Percentiles rank a stretch among this genome's conserved stretches.
phyloP scores from a whole-genome alignment of 345 rosid genomes.

The Linum usitatissimum region DNA sequence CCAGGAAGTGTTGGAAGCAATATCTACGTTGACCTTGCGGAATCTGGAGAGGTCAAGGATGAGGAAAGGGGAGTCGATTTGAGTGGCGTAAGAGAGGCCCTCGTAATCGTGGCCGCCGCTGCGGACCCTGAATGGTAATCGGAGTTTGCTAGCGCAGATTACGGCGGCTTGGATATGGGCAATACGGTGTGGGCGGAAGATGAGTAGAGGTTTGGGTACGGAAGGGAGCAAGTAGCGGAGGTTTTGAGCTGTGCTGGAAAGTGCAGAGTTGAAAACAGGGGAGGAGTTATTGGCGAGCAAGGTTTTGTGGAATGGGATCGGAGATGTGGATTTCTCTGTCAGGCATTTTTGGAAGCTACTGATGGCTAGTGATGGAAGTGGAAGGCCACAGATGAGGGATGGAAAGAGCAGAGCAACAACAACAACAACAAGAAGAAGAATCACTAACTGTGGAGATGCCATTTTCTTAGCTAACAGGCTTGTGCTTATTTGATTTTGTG shows the following conservation, averaged over 20 bases:
- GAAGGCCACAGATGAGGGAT: neutral
- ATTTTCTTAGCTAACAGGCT: neutral
- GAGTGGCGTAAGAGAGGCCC: constrained; percentile 2
- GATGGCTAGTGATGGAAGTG: constrained; percentile 1
- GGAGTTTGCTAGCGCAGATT: constrained; percentile 11
- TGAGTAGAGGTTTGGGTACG: constrained; percentile 18
- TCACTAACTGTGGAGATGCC: neutral
- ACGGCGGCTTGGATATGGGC: constrained; percentile 23
- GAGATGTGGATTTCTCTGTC: neutral
- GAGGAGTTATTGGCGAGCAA: constrained; percentile 13
- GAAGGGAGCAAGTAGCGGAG: constrained; percentile 19
- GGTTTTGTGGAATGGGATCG: constrained; percentile 15
- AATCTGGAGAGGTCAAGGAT: constrained; percentile 41
- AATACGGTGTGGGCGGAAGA: constrained; percentile 19
- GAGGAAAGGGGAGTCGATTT: constrained; percentile 35
- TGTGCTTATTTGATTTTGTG: too few species aligned
- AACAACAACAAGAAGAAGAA: neutral
- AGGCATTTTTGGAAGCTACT: constrained; percentile 17
- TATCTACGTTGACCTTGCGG: constrained; percentile 32
- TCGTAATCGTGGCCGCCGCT: constrained; percentile 13
- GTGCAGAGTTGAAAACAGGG: constrained; percentile 8
- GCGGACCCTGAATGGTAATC: constrained; percentile 14
- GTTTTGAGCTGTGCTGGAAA: constrained; percentile 19
- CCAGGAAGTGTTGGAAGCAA: constrained; percentile 43
- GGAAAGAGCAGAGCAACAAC: neutral